Evolutionary conservation across 345 rosid genomes (phyloP), one percentile per base, ranked within the genome.

Genomic region (Brassica carinata): DNA sequence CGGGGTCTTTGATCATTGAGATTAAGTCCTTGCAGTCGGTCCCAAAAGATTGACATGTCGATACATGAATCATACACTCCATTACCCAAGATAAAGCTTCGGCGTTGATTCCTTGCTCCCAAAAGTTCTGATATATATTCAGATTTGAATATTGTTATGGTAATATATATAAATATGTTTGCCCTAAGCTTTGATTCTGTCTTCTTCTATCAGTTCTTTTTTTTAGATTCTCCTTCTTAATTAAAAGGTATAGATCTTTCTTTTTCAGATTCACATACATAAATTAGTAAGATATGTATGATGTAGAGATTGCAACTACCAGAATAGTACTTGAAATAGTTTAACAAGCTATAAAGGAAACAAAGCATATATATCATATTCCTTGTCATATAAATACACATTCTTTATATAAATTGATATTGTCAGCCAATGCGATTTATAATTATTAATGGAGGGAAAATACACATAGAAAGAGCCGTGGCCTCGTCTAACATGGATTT

Each of bases 221-320:
- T 19, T 18, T 3, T 23, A 61, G 64, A 61, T 61, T 61, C 64
- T 61, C 11, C 64, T 61, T 58, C 5, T 45, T 45, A 45, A 8
- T 15, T 18, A 18, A 57, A 59, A 19, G 9, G 64, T 61, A 23
- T 61, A 23, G 64, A 61, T 61, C 5, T 14, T 45, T 43, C 1
- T 13, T 71, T n/a, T 33, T 19, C 19, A 67, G 40, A 30, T 74
- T 48, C 45, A 48, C 9, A 31, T 61, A 68, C n/a, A 69, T 14
- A 66, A 33, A 19, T 3, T 67, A 69, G 33, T 79, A 18, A 79
- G 58, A 23, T 45, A 45, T 79, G 83, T 31, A 43, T 80, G 83
- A 80, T 74, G 27, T 8, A 80, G 83, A 80, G 75, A 33, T 79
- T 48, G 8, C 75, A 80, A 80, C 79, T n/a, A 74, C 71, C 59